Conservation (phyloP, 1,284 basidiomycete genomes). For the Papiliotrema flavescens region DNA sequence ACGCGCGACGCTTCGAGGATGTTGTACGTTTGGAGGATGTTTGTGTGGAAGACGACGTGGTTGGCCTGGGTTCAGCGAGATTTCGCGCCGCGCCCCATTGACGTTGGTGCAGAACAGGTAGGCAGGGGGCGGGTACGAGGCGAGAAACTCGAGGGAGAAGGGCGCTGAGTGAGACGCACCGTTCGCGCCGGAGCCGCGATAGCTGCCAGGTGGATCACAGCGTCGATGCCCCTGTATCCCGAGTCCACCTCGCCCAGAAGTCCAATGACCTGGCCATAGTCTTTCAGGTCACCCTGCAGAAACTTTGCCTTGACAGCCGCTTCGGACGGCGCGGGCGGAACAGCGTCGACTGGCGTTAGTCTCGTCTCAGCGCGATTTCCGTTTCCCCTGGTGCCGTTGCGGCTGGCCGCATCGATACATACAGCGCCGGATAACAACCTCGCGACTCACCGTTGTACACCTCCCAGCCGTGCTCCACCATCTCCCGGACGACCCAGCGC, state of each 20-base stretch:
- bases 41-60: constrained; percentile 45
- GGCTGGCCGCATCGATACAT: no score
- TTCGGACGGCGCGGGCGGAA: constrained; percentile 28
- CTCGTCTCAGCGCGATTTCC: background rate
- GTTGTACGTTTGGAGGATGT: constrained; percentile 46
- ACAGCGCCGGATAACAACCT: no score
- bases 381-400: background rate
- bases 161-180: constrained; percentile 11
- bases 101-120: no score
- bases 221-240: constrained; percentile 43
- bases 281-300: constrained; percentile 37
- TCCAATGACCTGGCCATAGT: constrained; percentile 44
- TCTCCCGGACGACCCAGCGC: constrained; percentile 40
- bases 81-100: no score
- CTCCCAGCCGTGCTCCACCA: constrained; percentile 38
- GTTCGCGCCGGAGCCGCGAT: constrained; percentile 45
- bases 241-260: constrained; percentile 37
- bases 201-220: constrained; percentile 47
- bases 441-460: constrained; percentile 25
- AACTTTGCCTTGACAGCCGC: constrained; percentile 33
- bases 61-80: constrained; percentile 16
- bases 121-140: no score
- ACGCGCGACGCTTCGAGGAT: constrained; percentile 48
- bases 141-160: no score
- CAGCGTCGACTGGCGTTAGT: constrained; percentile 19